Conservation (phyloP, 208 protist genomes). For the Tritrichomonas musculus region DNA sequence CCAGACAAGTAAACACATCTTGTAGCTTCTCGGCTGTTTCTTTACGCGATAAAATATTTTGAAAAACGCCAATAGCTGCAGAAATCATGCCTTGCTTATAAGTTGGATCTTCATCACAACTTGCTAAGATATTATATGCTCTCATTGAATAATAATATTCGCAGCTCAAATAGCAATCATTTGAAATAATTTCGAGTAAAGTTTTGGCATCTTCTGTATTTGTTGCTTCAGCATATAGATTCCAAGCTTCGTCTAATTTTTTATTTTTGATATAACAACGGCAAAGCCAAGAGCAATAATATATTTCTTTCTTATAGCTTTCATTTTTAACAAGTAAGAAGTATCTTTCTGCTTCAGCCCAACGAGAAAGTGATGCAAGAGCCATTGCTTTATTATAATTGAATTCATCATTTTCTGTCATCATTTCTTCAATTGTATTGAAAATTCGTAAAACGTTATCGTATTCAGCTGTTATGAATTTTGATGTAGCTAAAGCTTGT, state of each 20-base stretch:
- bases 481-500: background rate
- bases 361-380: background rate
- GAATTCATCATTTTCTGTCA: background rate
- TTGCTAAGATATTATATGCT: background rate
- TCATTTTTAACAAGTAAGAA: background rate
- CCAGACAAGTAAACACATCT: background rate
- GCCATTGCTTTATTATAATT: constrained; percentile 19
- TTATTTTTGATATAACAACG: constrained; percentile 1
- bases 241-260: background rate
- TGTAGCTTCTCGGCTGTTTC: background rate
- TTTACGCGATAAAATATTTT: background rate
- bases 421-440: background rate
- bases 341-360: background rate
- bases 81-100: background rate
- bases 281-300: background rate
- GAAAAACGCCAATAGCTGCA: background rate
- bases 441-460: background rate
- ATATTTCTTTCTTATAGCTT: background rate
- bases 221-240: background rate
- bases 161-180: background rate
- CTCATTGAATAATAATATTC: constrained; percentile 15
- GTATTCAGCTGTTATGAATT: background rate
- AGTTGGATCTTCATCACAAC: background rate
- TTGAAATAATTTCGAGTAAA: background rate
- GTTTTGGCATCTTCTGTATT: too few species aligned